phyloP scores from a whole-genome alignment of 768 basidiomycete species.

The Pleurotus eryngii region DNA sequence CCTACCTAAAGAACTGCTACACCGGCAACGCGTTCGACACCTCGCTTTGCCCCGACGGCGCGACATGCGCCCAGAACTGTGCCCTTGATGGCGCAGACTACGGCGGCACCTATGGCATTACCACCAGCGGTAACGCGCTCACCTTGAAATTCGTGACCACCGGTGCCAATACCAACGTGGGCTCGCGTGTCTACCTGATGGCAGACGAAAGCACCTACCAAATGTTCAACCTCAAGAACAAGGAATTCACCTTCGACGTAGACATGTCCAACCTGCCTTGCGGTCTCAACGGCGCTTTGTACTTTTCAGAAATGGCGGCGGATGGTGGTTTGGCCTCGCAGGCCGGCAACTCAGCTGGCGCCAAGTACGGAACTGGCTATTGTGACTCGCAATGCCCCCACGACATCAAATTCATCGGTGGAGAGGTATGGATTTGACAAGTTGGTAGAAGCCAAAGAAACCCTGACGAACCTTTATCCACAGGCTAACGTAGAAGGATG shows the following conservation, averaged over 20 bases:
- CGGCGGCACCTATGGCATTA: constrained; percentile 34
- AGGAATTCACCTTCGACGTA: constrained; percentile 62
- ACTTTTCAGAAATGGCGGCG: constrained; percentile 40
- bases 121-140: constrained; percentile 30
- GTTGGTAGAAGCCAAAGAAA: constrained; percentile 13
- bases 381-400: constrained; percentile 37
- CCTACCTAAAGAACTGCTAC: constrained; percentile 23
- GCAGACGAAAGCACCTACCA: constrained; percentile 26
- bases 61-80: constrained; percentile 28
- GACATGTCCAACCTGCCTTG: constrained; percentile 50
- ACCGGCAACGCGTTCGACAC: constrained; percentile 39
- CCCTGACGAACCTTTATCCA: not conserved
- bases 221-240: constrained; percentile 44
- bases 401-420: constrained; percentile 48
- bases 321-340: constrained; percentile 38
- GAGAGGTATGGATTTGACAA: constrained; percentile 33
- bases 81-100: constrained; percentile 33
- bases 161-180: constrained; percentile 16
- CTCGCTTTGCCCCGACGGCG: constrained; percentile 31
- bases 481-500: constrained; percentile 42
- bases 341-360: constrained; percentile 40
- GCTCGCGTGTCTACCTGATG: constrained; percentile 30
- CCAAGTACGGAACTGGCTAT: constrained; percentile 21
- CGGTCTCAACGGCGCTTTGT: constrained; percentile 52
- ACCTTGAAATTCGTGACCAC: constrained; percentile 29